These are phyloP conservation scores for Carex littledalei DNA, from an alignment of 176 grass and related monocot genomes.

Conservation along the genomic window DNA sequence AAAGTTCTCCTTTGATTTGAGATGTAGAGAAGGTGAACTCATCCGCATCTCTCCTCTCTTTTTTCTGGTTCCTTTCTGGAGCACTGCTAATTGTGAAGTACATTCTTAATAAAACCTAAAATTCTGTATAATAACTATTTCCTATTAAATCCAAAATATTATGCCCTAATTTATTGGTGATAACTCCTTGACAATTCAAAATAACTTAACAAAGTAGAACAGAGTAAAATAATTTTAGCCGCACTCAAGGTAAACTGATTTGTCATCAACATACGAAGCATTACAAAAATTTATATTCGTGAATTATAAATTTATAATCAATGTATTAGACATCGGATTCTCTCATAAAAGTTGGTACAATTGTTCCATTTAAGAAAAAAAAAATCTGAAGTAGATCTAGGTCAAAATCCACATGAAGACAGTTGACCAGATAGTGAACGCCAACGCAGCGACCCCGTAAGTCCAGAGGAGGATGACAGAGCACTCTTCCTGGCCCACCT, in stretches of 20 bases:
- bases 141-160: too few relatives aligned
- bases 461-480: conserved; percentile 33
- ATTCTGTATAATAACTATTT: too few relatives aligned
- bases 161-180: too few relatives aligned
- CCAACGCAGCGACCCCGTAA: conserved; percentile 6
- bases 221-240: neutral
- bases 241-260: neutral
- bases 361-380: neutral
- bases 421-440: conserved; percentile 26
- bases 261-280: neutral
- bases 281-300: neutral
- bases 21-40: too few relatives aligned
- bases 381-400: neutral
- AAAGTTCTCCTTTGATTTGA: too few relatives aligned
- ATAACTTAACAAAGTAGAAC: neutral
- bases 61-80: too few relatives aligned
- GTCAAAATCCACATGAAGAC: conserved; percentile 18
- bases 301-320: neutral
- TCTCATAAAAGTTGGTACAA: neutral
- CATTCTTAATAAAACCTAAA: too few relatives aligned
- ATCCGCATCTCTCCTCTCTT: too few relatives aligned
- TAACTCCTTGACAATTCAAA: too few relatives aligned
- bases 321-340: neutral
- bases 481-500: conserved; percentile 31
- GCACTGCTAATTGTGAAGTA: too few relatives aligned